Base-by-base conservation (phyloP, 2,329 filamentous ascomycete genomes). In the Cladosporium halotolerans region DNA sequence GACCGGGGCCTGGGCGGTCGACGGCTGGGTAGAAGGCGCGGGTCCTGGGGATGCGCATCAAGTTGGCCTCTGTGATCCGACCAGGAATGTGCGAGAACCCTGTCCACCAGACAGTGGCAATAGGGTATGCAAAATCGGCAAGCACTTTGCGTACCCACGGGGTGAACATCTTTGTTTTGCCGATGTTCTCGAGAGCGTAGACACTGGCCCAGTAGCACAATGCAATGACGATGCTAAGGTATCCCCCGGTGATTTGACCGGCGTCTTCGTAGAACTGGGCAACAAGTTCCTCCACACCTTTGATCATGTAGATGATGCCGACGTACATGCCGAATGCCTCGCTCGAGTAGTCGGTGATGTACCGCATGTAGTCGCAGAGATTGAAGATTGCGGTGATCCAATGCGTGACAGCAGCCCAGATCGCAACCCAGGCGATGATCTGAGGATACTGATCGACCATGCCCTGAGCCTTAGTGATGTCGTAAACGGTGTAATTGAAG, bases 401-500 rank as follows among this genome's bases (percentile, higher is more conserved):
- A 60, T 82, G 79, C 44, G 79, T 79, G 16, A 81, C 75, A 1
- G 77, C 77, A 0, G 76, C 75, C 79, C 78, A 82, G 23, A 82
- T 81, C 1, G 72, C 74, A 0, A 76, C 73, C 79, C 79, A 81
- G 8, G 73, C 73, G 64, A 80, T 78, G 61, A 81, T 79, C 45
- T 73, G 70, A 0, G 76, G 73, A 61, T 80, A 81, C 5, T 79
- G 67, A 1, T 67, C 58, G 6, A 67, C 58, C 1, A 74, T 71
- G 40, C 79, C 76, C 55, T 80, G 74, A 9, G 68, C 68, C 32
- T 64, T 65, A 44, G 80, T 70, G 49, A 81, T 81, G 55, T 81
- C 77, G 64, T 78, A 82, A 57, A 80, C 80, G 28, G 79, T 82
- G 60, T 79, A 81, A 62, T 81, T 81, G 70, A 82, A 82, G 36